These are phyloP conservation scores for Penicillium egyptiacum DNA, from an alignment of 495 filamentous ascomycete species.

Conservation along the genomic window DNA sequence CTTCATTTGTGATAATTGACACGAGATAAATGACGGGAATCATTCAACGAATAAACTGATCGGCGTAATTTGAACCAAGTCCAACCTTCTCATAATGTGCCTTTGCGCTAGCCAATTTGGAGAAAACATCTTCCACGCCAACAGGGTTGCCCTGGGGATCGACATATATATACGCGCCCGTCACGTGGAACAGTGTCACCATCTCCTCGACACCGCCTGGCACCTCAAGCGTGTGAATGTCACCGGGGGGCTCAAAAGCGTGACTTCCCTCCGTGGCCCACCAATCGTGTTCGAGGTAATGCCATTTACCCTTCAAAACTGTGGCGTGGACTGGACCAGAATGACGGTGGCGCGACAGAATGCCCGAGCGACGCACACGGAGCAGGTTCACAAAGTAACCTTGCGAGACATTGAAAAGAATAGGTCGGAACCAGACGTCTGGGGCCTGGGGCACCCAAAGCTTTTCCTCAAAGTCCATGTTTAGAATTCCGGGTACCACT, in stretches of 20 bases:
- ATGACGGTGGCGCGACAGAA: conserved; percentile 19
- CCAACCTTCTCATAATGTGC: conserved; percentile 20
- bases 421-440: conserved; percentile 20
- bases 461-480: conserved; percentile 14
- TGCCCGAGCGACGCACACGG: conserved; percentile 15
- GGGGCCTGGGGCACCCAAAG: conserved; percentile 19
- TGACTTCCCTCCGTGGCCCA: conserved; percentile 19
- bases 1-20: too few relatives aligned
- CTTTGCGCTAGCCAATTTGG: conserved; percentile 13
- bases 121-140: conserved; percentile 17
- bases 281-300: conserved; percentile 20
- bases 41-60: conserved; percentile 17
- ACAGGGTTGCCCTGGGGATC: conserved; percentile 7
- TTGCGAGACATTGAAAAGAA: conserved; percentile 16
- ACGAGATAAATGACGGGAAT: too few relatives aligned
- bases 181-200: conserved; percentile 20
- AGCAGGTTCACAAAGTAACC: conserved; percentile 21
- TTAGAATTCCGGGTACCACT: conserved; percentile 11
- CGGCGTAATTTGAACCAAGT: conserved; percentile 10
- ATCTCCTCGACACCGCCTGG: conserved; percentile 19
- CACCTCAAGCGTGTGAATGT: conserved; percentile 23
- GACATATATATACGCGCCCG: conserved; percentile 18
- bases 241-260: conserved; percentile 19
- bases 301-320: conserved; percentile 11
- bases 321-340: conserved; percentile 20